phyloP scores from a whole-genome alignment of 164 flowering plant species.

The Tetrastigma voinierianum region DNA sequence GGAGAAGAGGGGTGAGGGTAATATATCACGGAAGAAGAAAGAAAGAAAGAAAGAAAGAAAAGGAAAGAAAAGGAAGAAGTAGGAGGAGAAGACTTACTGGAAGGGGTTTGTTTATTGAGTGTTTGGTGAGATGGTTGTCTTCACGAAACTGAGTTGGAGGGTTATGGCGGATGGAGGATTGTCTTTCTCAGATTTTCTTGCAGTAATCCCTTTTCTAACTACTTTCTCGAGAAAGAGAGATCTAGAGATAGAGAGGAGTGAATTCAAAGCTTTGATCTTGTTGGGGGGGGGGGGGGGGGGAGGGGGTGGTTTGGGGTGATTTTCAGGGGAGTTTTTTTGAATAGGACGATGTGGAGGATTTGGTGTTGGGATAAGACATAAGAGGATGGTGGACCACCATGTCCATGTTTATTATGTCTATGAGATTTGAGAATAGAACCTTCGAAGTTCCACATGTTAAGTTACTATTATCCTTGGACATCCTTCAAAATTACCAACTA shows the following conservation, averaged over 20 bases:
- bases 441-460: too few species aligned
- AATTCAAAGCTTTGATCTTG: conserved; percentile 18
- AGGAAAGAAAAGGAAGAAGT: background rate
- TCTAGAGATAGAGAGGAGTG: conserved; percentile 31
- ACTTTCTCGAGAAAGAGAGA: conserved; percentile 13
- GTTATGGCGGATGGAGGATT: conserved; percentile 41
- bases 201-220: conserved; percentile 18
- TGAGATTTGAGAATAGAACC: background rate
- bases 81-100: background rate
- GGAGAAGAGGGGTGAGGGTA: background rate
- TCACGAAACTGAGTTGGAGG: conserved; percentile 23
- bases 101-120: conserved; percentile 20
- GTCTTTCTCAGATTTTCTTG: conserved; percentile 34
- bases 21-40: conserved; percentile 10
- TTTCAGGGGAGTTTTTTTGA: background rate
- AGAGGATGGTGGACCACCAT: background rate
- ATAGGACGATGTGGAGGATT: background rate
- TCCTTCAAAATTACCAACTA: too few species aligned
- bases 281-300: too few species aligned
- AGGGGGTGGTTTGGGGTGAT: too few species aligned
- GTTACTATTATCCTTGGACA: background rate
- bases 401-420: conserved; percentile 1
- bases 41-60: conserved; percentile 11
- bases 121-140: conserved; percentile 58
- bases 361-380: too few species aligned